These are phyloP conservation scores for Nephelium lappaceum DNA, from an alignment of 345 rosid species.

Conservation along the genomic window DNA sequence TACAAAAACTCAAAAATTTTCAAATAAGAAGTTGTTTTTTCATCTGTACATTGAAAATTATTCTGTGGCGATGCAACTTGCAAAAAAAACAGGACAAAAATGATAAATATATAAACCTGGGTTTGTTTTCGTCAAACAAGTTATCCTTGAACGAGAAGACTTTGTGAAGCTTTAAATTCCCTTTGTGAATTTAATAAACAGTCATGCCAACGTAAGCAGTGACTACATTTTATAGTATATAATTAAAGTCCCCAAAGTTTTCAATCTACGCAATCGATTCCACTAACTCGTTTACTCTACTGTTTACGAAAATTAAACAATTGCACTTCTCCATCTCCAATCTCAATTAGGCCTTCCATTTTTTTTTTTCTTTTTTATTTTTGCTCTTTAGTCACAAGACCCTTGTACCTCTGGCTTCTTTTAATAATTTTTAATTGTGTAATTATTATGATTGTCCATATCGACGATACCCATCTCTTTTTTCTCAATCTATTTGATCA, in stretches of 20 bases:
- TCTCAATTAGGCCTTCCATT: not conserved
- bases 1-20: no score
- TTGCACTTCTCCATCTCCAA: not conserved
- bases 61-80: no score
- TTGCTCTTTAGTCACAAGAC: no score
- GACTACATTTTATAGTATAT: not conserved
- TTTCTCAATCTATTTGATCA: not conserved
- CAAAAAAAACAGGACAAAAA: no score
- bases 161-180: not conserved
- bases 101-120: no score
- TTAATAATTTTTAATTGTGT: not conserved
- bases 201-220: conserved; percentile 23
- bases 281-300: conserved; percentile 13
- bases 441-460: not conserved
- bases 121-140: not conserved
- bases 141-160: not conserved
- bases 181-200: not conserved
- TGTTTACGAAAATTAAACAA: not conserved
- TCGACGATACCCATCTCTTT: not conserved
- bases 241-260: conserved; percentile 7
- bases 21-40: no score
- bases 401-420: not conserved
- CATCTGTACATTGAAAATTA: no score
- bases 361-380: no score
- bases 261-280: not conserved